phyloP scores from a whole-genome alignment of 2,329 filamentous ascomycete genomes.

The Proliferodiscus dingleyae region DNA sequence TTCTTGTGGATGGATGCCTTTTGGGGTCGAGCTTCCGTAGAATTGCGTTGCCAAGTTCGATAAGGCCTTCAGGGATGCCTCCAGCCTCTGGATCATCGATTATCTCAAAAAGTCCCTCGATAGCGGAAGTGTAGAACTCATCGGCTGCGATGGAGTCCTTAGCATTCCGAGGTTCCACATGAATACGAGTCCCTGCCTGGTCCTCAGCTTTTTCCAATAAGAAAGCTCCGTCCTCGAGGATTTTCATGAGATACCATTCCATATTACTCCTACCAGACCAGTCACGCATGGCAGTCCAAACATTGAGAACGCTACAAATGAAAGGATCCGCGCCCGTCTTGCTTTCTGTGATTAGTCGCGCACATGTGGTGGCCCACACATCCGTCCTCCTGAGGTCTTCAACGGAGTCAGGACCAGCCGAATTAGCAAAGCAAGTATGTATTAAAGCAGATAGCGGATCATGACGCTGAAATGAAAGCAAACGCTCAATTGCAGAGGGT shows the following conservation, averaged over 20 bases:
- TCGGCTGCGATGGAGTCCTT: constrained; percentile 80
- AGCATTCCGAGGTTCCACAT: constrained; percentile 66
- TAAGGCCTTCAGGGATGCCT: constrained; percentile 78
- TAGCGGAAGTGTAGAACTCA: constrained; percentile 81
- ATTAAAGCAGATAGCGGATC: constrained; percentile 81
- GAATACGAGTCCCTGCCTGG: constrained; percentile 65
- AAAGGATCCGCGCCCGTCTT: constrained; percentile 75
- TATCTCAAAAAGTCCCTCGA: constrained; percentile 76
- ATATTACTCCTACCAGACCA: constrained; percentile 88
- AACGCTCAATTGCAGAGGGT: constrained; percentile 69
- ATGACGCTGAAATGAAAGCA: constrained; percentile 83
- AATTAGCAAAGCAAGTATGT: constrained; percentile 85
- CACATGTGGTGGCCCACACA: constrained; percentile 84
- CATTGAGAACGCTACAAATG: constrained; percentile 77
- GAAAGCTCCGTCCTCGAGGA: constrained; percentile 88
- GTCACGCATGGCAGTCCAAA: constrained; percentile 79
- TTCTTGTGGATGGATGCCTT: constrained; percentile 68
- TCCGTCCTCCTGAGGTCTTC: constrained; percentile 77
- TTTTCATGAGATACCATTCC: constrained; percentile 92
- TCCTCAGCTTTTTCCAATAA: constrained; percentile 81
- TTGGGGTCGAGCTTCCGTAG: constrained; percentile 70
- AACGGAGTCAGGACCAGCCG: constrained; percentile 71
- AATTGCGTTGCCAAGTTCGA: constrained; percentile 82
- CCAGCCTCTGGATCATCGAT: constrained; percentile 80
- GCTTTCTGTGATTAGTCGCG: constrained; percentile 72